These are phyloP conservation scores for Hypomyces perniciosus DNA, from an alignment of 2,329 filamentous ascomycete species.

Conservation along the genomic window DNA sequence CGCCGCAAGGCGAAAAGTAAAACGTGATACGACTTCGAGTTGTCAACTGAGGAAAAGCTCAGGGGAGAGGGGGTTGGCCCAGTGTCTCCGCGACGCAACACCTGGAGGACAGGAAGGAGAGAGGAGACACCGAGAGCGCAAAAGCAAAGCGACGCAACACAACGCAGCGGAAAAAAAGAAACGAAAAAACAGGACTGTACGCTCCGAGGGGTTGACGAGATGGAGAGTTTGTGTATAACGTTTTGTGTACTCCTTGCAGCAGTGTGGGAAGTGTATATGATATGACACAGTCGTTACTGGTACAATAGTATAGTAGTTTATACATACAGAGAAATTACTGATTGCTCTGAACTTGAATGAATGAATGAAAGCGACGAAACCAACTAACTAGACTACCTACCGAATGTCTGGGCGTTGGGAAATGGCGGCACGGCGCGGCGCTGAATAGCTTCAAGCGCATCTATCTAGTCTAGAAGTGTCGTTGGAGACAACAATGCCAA, in stretches of 20 bases:
- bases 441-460: too few species aligned
- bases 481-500: not conserved
- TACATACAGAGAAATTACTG: not conserved
- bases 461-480: not conserved
- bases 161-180: not conserved
- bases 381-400: not conserved
- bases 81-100: not conserved
- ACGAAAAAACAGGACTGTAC: not conserved
- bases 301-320: not conserved
- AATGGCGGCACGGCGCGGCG: too few species aligned
- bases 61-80: not conserved
- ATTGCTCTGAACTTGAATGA: not conserved
- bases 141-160: not conserved
- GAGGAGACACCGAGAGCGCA: not conserved
- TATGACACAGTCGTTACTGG: constrained; percentile 13
- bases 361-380: constrained; percentile 1
- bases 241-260: constrained; percentile 5
- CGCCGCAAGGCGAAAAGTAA: constrained; percentile 12
- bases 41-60: constrained; percentile 6
- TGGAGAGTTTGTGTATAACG: constrained; percentile 11
- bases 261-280: constrained; percentile 7
- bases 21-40: constrained; percentile 9
- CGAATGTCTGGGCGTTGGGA: too few species aligned
- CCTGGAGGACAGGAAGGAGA: not conserved
- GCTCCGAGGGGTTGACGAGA: constrained; percentile 4